A percentile compares a stretch with the other conserved stretches of the same genome.
phyloP scores from a whole-genome alignment of 257 asterid genomes.

The Rubia yunnanensis region DNA sequence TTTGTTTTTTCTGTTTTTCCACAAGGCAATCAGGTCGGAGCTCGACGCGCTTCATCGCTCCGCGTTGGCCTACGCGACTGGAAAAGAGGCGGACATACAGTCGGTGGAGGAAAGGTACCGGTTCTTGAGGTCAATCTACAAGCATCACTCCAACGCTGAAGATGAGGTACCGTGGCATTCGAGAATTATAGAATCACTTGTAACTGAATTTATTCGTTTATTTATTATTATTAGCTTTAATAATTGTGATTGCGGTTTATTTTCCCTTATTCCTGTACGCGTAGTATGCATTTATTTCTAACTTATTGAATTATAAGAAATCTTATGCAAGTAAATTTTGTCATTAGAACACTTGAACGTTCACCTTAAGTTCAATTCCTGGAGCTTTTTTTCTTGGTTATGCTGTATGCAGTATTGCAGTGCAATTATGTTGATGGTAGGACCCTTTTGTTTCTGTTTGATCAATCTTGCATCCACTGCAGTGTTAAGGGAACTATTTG shows the following conservation, averaged over 20 bases:
- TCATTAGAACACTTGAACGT: background rate
- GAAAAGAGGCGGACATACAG: slow-evolving; percentile 24
- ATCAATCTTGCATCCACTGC: background rate
- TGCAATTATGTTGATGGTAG: background rate
- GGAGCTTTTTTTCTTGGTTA: background rate
- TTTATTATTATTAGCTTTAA: background rate
- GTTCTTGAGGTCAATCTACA: slow-evolving; percentile 32
- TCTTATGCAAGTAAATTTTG: background rate
- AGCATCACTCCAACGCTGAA: slow-evolving; percentile 41
- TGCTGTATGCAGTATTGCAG: background rate
- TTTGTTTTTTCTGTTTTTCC: slow-evolving; percentile 32
- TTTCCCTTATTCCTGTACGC: background rate
- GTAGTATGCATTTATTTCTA: background rate
- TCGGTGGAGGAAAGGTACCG: slow-evolving; percentile 27
- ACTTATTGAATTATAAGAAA: background rate
- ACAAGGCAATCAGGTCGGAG: slow-evolving; percentile 40
- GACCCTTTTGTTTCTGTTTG: background rate
- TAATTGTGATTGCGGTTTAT: background rate
- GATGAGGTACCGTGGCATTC: slow-evolving; percentile 27
- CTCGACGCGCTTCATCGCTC: slow-evolving; percentile 34
- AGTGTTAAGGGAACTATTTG: no score
- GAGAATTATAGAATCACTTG: background rate
- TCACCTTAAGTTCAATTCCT: background rate
- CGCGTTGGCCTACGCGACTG: slow-evolving; percentile 36
- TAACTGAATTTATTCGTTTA: background rate